Percentiles rank a stretch among this genome's conserved stretches.
phyloP scores from a whole-genome alignment of 805 yeast species.

The Candida boleticola region DNA sequence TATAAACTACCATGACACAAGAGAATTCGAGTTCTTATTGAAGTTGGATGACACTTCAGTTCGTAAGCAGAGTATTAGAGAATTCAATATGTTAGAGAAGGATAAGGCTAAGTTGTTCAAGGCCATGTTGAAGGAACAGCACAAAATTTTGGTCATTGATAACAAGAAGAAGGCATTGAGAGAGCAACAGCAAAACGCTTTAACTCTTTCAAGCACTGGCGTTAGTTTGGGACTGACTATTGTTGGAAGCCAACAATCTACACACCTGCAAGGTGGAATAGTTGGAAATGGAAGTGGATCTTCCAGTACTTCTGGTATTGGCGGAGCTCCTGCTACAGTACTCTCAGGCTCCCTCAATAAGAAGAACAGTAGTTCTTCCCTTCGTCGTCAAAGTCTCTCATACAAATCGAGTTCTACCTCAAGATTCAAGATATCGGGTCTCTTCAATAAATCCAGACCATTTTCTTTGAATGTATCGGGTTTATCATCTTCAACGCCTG shows the following conservation, averaged over 20 bases:
- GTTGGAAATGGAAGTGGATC: not conserved
- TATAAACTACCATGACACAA: slow-evolving; percentile 28
- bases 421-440: slow-evolving; percentile 54
- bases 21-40: slow-evolving; percentile 53
- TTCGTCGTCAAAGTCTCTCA: slow-evolving; percentile 38
- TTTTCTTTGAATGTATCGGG: slow-evolving; percentile 52
- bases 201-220: not conserved
- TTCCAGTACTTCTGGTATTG: not conserved
- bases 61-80: slow-evolving; percentile 31
- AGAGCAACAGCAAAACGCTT: slow-evolving; percentile 9
- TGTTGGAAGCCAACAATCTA: not conserved
- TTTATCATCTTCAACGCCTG: slow-evolving; percentile 30
- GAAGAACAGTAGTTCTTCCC: slow-evolving; percentile 26
- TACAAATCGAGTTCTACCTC: slow-evolving; percentile 39
- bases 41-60: slow-evolving; percentile 39
- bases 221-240: not conserved
- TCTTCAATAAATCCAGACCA: slow-evolving; percentile 56
- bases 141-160: slow-evolving; percentile 27
- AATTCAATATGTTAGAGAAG: slow-evolving; percentile 25
- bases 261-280: not conserved
- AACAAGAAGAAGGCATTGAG: slow-evolving; percentile 28
- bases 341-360: slow-evolving; percentile 16
- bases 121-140: slow-evolving; percentile 30
- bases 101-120: slow-evolving; percentile 28
- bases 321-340: slow-evolving; percentile 3